These are phyloP conservation scores for Leonotis leonurus DNA, from an alignment of 257 asterid species.

Conservation along the genomic window DNA sequence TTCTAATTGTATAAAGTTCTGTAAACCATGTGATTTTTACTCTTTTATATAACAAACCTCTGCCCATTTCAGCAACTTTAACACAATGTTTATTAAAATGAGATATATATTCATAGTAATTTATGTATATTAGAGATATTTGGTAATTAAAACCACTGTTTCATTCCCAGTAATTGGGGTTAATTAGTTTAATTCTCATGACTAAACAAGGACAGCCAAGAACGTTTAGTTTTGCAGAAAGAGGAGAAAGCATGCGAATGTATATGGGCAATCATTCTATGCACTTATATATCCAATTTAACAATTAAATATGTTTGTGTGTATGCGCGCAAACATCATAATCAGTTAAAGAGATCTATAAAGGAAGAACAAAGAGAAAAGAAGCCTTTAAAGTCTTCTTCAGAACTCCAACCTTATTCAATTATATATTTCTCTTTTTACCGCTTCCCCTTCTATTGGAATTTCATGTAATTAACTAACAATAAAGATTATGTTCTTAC, in stretches of 20 bases:
- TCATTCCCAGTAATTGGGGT: conserved; percentile 21
- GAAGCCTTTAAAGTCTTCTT: background rate
- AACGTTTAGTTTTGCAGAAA: conserved; percentile 23
- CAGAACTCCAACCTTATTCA: background rate
- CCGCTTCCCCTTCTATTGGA: background rate
- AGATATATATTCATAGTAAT: background rate
- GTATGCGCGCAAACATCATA: background rate
- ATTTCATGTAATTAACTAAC: background rate
- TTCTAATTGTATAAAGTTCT: conserved; percentile 48
- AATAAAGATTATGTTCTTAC: background rate
- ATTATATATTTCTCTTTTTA: background rate
- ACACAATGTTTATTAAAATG: background rate
- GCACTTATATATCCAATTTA: conserved; percentile 20
- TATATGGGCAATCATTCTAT: conserved; percentile 24
- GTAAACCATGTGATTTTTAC: conserved; percentile 39
- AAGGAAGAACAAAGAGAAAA: background rate
- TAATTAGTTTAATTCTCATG: background rate
- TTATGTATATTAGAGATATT: background rate
- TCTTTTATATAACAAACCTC: conserved; percentile 20
- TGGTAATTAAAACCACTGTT: conserved; percentile 16
- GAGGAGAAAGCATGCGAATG: conserved; percentile 18
- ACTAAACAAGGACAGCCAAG: conserved; percentile 6
- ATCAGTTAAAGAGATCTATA: background rate
- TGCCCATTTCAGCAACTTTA: conserved; percentile 18
- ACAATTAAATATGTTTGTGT: background rate